Conservation (phyloP, 495 filamentous ascomycete species). For the Hyaloscypha bicolor region DNA sequence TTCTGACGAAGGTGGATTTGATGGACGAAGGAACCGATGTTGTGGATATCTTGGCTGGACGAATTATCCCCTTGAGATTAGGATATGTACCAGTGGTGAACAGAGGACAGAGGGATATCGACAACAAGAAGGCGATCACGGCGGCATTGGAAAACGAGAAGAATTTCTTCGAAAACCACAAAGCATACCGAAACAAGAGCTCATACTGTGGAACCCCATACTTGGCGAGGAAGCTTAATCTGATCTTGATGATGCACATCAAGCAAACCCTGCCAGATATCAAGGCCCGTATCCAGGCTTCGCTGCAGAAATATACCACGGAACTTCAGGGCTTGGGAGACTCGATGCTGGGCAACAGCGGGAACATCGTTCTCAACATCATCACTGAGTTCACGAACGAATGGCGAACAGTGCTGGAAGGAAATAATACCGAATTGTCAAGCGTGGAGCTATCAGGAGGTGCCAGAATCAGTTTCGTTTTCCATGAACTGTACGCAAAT, state of each 20-base stretch:
- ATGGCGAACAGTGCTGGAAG: slow-evolving; percentile 93
- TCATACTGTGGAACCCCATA: slow-evolving; percentile 99
- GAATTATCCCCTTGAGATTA: slow-evolving; percentile 93
- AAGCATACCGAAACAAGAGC: slow-evolving; percentile 97
- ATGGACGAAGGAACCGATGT: slow-evolving; percentile 99
- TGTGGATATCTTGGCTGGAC: slow-evolving; percentile 97
- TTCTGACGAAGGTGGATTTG: slow-evolving; percentile 97
- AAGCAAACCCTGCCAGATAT: slow-evolving; percentile 99
- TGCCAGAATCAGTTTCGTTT: slow-evolving; percentile 98
- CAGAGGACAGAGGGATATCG: slow-evolving; percentile 97
- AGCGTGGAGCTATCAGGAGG: slow-evolving; percentile 93
- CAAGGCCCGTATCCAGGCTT: slow-evolving; percentile 90
- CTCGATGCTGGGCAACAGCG: slow-evolving; percentile 93
- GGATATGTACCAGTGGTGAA: slow-evolving; percentile 99
- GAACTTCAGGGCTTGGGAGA: slow-evolving; percentile 87
- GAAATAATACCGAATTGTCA: slow-evolving; percentile 93
- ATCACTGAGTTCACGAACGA: slow-evolving; percentile 99
- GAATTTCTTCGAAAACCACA: slow-evolving; percentile 97
- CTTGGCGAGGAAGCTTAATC: slow-evolving; percentile 92
- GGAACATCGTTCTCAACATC: slow-evolving; percentile 95
- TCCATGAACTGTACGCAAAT: slow-evolving; percentile 97
- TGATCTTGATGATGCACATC: slow-evolving; percentile 99
- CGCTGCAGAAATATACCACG: slow-evolving; percentile 85
- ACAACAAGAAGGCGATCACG: slow-evolving; percentile 93
- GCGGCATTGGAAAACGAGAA: slow-evolving; percentile 93